Conservation (phyloP, 305 asterid species). For the Nicotiana rustica region DNA sequence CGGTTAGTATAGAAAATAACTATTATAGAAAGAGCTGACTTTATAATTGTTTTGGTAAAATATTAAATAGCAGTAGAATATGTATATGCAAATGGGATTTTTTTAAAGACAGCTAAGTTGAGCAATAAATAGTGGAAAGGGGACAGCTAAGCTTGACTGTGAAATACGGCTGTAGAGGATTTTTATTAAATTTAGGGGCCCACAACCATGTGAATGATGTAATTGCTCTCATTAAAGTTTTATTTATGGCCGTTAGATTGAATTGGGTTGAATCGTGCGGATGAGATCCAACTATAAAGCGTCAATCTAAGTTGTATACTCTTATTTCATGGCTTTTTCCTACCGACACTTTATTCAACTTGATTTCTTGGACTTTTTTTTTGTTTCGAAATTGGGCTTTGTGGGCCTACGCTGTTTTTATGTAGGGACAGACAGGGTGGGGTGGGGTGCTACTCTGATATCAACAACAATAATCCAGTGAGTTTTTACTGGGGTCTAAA, state of each 20-base stretch:
- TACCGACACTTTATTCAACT: constrained; percentile 54
- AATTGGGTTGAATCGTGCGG: constrained; percentile 32
- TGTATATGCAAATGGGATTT: neutral
- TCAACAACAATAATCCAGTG: no score
- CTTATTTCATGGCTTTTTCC: constrained; percentile 39
- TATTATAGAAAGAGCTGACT: no score
- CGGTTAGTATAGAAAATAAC: no score
- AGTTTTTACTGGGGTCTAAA: no score
- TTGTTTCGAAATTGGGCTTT: constrained; percentile 35
- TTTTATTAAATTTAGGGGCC: constrained; percentile 38
- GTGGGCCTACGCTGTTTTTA: neutral
- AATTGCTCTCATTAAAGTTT: neutral
- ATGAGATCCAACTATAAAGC: constrained; percentile 33
- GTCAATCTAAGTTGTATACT: neutral
- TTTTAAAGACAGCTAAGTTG: constrained; percentile 8
- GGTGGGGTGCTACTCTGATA: no score
- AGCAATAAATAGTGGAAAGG: constrained; percentile 14
- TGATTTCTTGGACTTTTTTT: constrained; percentile 33
- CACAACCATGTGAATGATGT: constrained; percentile 47
- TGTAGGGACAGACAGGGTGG: neutral
- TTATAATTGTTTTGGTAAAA: neutral
- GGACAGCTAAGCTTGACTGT: constrained; percentile 39
- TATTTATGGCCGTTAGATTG: constrained; percentile 41
- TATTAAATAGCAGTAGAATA: neutral
- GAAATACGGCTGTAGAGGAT: constrained; percentile 25